phyloP scores from a whole-genome alignment of 108 stramenopile species.

The Aurantiochytrium sp. region DNA sequence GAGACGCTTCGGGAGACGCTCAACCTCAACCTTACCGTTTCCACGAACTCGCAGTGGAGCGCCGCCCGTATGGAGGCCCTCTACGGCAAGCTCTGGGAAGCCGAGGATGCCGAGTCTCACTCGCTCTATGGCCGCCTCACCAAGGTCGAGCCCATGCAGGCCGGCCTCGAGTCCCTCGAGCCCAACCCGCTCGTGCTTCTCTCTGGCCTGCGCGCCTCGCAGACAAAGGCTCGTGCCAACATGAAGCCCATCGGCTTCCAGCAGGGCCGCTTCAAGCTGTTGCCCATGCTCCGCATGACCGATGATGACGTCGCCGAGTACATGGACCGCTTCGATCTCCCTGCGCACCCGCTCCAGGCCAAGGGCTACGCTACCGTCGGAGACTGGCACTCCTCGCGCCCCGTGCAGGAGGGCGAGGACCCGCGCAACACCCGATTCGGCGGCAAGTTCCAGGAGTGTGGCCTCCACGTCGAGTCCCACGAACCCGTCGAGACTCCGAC shows the following conservation, averaged over 20 bases:
- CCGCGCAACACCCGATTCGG: conserved; percentile 1
- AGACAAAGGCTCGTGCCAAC: not conserved
- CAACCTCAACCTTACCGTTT: not conserved
- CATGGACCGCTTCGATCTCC: not conserved
- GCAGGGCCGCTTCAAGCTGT: conserved; percentile 17
- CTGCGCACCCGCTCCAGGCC: not conserved
- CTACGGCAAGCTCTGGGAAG: conserved; percentile 11
- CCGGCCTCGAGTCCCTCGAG: not conserved
- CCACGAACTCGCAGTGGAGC: not conserved
- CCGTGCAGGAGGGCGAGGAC: conserved; percentile 17
- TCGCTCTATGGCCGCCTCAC: not conserved
- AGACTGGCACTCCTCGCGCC: conserved; percentile 13
- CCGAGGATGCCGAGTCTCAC: conserved; percentile 5
- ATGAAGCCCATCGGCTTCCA: conserved; percentile 1
- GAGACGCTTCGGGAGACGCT: not conserved
- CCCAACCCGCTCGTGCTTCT: conserved; percentile 13
- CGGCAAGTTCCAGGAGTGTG: conserved; percentile 19
- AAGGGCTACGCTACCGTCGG: conserved; percentile 13
- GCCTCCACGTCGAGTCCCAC: not conserved
- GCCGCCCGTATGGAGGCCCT: conserved; percentile 16
- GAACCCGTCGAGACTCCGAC: not conserved
- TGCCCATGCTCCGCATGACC: conserved; percentile 14
- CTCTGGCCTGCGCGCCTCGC: not conserved
- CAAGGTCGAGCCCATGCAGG: not conserved
- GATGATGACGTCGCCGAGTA: not conserved